A percentile compares a stretch with the other conserved stretches of the same genome.
phyloP scores from a whole-genome alignment of 371 early-diverging fungal species.

The Blastocladiella emersonii region DNA sequence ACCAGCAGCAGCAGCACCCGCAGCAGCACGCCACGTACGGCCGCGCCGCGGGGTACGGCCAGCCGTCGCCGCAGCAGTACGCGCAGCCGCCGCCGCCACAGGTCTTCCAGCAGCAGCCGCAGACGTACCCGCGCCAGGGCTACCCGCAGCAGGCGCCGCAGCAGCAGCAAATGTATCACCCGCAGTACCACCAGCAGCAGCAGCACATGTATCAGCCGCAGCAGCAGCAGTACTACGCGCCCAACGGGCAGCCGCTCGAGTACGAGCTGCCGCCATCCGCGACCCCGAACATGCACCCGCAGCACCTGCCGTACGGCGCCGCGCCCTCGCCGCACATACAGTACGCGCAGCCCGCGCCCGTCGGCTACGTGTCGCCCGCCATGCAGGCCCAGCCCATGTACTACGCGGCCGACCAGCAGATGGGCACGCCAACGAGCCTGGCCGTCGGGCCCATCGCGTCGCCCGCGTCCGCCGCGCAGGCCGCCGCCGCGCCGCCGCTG shows the following conservation, averaged over 20 bases:
- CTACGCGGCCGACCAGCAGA: no score
- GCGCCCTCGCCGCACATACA: constrained; percentile 16
- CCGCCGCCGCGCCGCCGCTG: neutral
- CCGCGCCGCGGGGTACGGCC: neutral
- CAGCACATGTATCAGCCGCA: constrained; percentile 9
- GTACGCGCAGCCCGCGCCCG: constrained; percentile 13
- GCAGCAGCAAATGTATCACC: neutral
- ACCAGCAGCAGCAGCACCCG: no score
- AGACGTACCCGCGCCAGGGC: constrained; percentile 7
- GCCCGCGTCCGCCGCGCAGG: no score
- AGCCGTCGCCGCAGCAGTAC: neutral
- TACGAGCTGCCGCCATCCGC: no score
- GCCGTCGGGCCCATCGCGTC: no score
- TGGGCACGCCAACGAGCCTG: no score
- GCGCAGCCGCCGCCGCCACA: neutral
- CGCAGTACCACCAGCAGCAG: constrained; percentile 18
- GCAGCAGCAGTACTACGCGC: constrained; percentile 15
- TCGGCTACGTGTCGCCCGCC: no score
- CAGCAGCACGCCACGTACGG: no score
- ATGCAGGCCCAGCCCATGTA: no score
- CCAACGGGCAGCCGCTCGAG: constrained; percentile 10
- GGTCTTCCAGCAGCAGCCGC: neutral
- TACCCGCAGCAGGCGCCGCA: neutral
- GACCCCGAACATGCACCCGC: constrained; percentile 6
- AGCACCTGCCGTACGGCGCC: constrained; percentile 6